Evolutionary conservation across 768 basidiomycete species (phyloP), one percentile per base, ranked within the genome.

Genomic region (Mycena rosella): DNA sequence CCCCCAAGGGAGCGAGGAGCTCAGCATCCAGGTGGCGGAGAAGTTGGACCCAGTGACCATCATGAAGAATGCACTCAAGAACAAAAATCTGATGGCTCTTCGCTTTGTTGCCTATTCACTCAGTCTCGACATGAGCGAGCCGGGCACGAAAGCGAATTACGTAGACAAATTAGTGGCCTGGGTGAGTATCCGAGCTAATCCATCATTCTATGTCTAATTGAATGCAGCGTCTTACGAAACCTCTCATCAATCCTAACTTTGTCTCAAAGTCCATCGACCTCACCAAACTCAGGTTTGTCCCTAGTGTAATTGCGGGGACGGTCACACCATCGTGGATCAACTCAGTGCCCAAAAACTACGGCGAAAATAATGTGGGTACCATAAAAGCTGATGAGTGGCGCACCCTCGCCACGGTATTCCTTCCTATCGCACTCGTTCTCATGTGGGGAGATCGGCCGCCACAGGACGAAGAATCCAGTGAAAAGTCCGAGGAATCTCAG

Each of bases 371-470:
- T 20, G 78, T 78, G 0, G 78, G 82, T 5, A 76, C 70, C 0
- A 66, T 83, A 40, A 83, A 83, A 49, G 79, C 80, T 0, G 80
- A 78, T 32, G 72, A 83, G 63, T 83, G 82, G 81, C 65, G 74
- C 9, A 68, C 70, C 0, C 45, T 80, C 6, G 56, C 65, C 34
- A 78, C 73, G 0, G 58, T 81, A 17, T 78, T 79, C 55, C 68
- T 83, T 5, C 81, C 81, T 1, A 69, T 82, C 6, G 76, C 80
- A 0, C 69, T 83, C 1, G 65, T 80, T 13, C 75, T 73, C 17
- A 44, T 79, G 2, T 82, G 81, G 77, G 71, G 78, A 26, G 69
- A 73, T 48, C 13, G 57, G 2, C 32, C 24, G 59, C 10, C 18
- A 55, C 24, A 60, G 36, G 24, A 54, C 56, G 68, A 52, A 54